A percentile compares a stretch with the other conserved stretches of the same genome.
These are phyloP conservation scores for Erysiphe neolycopersici DNA, from an alignment of 2,329 filamentous ascomycete species.

Conservation along the genomic window DNA sequence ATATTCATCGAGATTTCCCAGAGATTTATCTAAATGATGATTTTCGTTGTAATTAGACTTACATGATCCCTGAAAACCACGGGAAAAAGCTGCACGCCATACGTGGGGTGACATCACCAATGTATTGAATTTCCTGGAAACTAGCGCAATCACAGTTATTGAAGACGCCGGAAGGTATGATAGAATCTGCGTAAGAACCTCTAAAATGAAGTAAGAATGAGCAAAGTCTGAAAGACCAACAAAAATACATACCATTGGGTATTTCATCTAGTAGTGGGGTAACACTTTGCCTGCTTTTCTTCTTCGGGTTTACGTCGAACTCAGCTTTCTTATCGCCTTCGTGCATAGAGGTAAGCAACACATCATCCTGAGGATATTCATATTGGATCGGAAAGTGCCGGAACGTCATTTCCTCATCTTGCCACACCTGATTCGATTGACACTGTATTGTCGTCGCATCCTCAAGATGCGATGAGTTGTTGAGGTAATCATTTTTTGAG, in stretches of 20 bases:
- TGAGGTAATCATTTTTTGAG: slow-evolving; percentile 6
- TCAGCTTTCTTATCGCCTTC: slow-evolving; percentile 18
- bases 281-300: neutral
- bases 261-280: slow-evolving; percentile 21
- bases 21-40: slow-evolving; percentile 18
- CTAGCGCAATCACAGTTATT: slow-evolving; percentile 54
- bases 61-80: slow-evolving; percentile 42
- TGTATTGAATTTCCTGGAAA: slow-evolving; percentile 66
- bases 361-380: slow-evolving; percentile 34
- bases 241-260: slow-evolving; percentile 45
- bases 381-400: slow-evolving; percentile 16
- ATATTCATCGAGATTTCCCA: slow-evolving; percentile 19
- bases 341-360: slow-evolving; percentile 21
- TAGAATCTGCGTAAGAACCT: slow-evolving; percentile 73
- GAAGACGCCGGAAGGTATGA: slow-evolving; percentile 75
- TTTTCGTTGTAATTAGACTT: slow-evolving; percentile 12
- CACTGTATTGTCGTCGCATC: slow-evolving; percentile 21
- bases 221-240: neutral
- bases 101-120: slow-evolving; percentile 78
- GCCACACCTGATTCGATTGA: slow-evolving; percentile 25
- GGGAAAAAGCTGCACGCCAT: slow-evolving; percentile 78
- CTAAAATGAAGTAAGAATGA: slow-evolving; percentile 20
- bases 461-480: slow-evolving; percentile 9
- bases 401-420: slow-evolving; percentile 10
- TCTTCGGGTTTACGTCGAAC: slow-evolving; percentile 21